Evolutionary conservation across 495 filamentous ascomycete genomes (phyloP).

Genomic region (Parmelia sp.): DNA sequence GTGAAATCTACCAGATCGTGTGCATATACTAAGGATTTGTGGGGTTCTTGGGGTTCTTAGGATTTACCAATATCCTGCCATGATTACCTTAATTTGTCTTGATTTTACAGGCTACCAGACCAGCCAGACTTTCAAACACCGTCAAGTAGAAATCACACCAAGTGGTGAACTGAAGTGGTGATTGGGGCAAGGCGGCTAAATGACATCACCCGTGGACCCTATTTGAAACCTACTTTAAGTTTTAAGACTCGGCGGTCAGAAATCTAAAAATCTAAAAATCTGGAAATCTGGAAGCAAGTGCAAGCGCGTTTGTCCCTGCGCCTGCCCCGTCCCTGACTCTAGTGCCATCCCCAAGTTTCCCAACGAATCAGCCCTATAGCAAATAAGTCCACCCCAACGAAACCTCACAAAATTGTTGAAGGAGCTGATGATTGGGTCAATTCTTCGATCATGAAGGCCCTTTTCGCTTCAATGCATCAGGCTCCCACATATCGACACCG

Average conservation of each 20-base stretch:
- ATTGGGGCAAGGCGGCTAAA: background rate
- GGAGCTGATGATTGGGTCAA: background rate
- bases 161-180: background rate
- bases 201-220: background rate
- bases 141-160: background rate
- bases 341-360: background rate
- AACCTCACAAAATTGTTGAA: background rate
- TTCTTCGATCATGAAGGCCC: background rate
- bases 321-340: slow-evolving; percentile 5
- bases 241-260: no score
- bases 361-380: slow-evolving; percentile 1
- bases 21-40: no score
- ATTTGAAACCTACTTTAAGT: no score
- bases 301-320: no score
- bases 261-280: no score
- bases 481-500: background rate
- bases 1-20: no score
- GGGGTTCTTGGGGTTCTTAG: no score
- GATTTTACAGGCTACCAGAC: no score
- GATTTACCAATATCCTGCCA: no score
- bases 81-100: no score
- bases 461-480: background rate
- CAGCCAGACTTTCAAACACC: no score
- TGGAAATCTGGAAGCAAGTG: no score
- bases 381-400: background rate